Evolutionary conservation across 2,329 filamentous ascomycete species (phyloP), one percentile per base, ranked within the genome.

Genomic region (Botryotinia convoluta): DNA sequence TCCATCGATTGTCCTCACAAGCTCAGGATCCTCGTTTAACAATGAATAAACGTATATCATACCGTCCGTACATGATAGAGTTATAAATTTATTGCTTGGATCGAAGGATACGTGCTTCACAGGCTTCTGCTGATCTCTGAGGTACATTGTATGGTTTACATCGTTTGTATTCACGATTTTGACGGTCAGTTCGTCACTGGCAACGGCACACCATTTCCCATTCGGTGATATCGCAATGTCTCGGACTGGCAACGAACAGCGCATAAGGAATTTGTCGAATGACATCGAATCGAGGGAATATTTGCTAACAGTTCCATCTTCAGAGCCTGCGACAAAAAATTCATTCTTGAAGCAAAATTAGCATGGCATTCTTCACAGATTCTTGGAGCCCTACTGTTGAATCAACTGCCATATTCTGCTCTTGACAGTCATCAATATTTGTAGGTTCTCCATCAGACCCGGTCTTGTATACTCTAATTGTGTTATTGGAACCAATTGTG

Each of bases 271-370:
- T 74, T 91, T 91, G 75, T 97, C 93, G 83, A 97, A 93, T 42
- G 86, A 83, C 79, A 91, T 91, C 4, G 89, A 89, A 73, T 89
- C 86, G 68, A 98, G 87, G n/a, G 92, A 93, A 85, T 97, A 99
- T 78, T 94, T 90, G 85, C 92, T 97, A 79, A 99, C 94, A n/a
- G 92, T 96, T 80, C 97, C 96, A 83, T 98, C 95, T 82, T 99
- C 95, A 32, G 93, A 93, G 42, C 94, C 96, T 75, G 94, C 90
- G 62, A 98, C 89, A 81, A 98, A 97, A 82, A 93, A 94, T 74
- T 92, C 89, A 80, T 95, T 89, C 89, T 91, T 76, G 26, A 63
- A 39, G 20, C 45, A 39, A 4, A 71, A 64, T 79, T 74, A 79
- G 75, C 61, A 76, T 26, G n/a, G 6, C 39, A 4, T 51, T 20